These are phyloP conservation scores for Sporothrix globosa DNA, from an alignment of 2,329 filamentous ascomycete genomes.

Conservation along the genomic window DNA sequence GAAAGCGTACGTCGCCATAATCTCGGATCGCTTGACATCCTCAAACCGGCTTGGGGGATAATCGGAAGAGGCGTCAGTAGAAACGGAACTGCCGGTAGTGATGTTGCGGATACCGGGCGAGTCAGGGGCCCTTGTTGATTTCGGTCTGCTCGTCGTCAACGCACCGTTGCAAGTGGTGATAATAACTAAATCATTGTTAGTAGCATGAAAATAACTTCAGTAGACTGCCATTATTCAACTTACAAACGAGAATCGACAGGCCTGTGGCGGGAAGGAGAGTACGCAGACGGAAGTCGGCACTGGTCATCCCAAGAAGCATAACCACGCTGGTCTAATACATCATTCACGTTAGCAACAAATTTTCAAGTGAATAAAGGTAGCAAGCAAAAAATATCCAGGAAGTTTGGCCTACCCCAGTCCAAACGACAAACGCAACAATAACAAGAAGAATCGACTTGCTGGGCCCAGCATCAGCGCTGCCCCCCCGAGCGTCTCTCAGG, in stretches of 20 bases:
- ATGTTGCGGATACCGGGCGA: constrained; percentile 47
- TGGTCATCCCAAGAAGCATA: constrained; percentile 54
- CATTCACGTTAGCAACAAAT: constrained; percentile 30
- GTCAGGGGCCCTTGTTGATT: constrained; percentile 44
- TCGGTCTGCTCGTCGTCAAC: constrained; percentile 41
- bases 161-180: constrained; percentile 48
- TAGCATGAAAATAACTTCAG: neutral
- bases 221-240: constrained; percentile 35
- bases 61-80: constrained; percentile 48
- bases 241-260: constrained; percentile 55
- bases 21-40: constrained; percentile 51
- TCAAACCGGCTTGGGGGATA: constrained; percentile 54
- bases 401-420: constrained; percentile 51
- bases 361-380: neutral
- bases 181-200: constrained; percentile 40
- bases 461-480: constrained; percentile 39
- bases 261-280: constrained; percentile 58
- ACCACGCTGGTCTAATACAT: constrained; percentile 54
- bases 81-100: constrained; percentile 46
- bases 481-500: constrained; percentile 43
- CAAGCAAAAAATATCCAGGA: neutral
- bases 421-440: constrained; percentile 53
- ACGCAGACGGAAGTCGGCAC: constrained; percentile 49
- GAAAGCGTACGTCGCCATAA: constrained; percentile 44
- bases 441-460: constrained; percentile 50